Conservation (phyloP, 2,329 filamentous ascomycete genomes). For the Xylaria multiplex region DNA sequence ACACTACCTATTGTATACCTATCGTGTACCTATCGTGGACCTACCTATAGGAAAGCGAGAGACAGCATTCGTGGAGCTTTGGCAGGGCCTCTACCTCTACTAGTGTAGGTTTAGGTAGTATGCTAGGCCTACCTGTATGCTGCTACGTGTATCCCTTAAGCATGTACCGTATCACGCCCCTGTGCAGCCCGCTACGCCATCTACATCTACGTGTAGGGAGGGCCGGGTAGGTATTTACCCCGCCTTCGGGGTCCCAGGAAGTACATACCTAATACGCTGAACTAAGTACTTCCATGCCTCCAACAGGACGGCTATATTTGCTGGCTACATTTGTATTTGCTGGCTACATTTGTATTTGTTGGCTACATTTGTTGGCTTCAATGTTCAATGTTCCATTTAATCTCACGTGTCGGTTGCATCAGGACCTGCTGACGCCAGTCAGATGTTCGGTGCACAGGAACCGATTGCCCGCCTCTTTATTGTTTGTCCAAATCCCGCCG, state of each 20-base stretch:
- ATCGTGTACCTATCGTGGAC: not conserved
- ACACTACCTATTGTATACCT: not conserved
- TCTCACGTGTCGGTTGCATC: slow-evolving; percentile 13
- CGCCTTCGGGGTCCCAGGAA: too few species aligned
- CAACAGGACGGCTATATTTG: not conserved
- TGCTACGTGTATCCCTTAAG: too few species aligned
- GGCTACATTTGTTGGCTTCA: slow-evolving; percentile 21
- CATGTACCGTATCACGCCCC: not conserved
- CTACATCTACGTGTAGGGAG: not conserved
- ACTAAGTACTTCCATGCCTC: not conserved
- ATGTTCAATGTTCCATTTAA: slow-evolving; percentile 9
- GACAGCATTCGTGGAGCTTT: not conserved
- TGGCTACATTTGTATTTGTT: slow-evolving; percentile 13
- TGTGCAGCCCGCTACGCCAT: not conserved
- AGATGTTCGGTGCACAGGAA: slow-evolving; percentile 11
- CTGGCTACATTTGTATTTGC: slow-evolving; percentile 13
- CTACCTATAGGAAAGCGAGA: not conserved
- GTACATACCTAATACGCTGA: not conserved
- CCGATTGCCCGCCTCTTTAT: slow-evolving; percentile 6
- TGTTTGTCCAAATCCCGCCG: slow-evolving; percentile 10
- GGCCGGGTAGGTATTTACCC: too few species aligned
- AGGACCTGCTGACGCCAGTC: slow-evolving; percentile 18
- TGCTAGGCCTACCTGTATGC: not conserved
- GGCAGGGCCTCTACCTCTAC: not conserved
- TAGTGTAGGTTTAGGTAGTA: not conserved